phyloP scores from a whole-genome alignment of 768 basidiomycete species.

The Pulveroboletus sp. region DNA sequence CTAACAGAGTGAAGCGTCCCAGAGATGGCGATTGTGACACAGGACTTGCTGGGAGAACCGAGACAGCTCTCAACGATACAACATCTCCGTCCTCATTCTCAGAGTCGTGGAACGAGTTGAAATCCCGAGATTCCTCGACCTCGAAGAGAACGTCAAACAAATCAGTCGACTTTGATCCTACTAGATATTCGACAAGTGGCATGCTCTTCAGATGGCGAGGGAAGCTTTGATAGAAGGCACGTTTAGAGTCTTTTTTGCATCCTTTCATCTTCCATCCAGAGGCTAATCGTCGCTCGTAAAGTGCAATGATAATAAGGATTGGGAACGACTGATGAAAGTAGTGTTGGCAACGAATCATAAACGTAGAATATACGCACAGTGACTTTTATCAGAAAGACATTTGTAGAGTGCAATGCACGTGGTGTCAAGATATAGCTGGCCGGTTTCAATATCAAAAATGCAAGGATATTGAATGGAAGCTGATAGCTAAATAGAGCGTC shows the following conservation, averaged over 20 bases:
- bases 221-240: conserved; percentile 56
- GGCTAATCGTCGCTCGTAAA: conserved; percentile 73
- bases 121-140: conserved; percentile 47
- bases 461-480: conserved; percentile 83
- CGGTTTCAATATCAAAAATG: conserved; percentile 76
- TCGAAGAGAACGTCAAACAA: conserved; percentile 79
- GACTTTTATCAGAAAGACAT: conserved; percentile 80
- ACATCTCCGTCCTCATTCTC: conserved; percentile 37
- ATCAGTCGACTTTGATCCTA: conserved; percentile 64
- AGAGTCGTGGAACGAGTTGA: conserved; percentile 46
- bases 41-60: conserved; percentile 9
- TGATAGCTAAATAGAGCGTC: conserved; percentile 91
- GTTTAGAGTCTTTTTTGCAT: conserved; percentile 47
- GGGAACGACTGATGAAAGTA: conserved; percentile 56
- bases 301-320: conserved; percentile 64
- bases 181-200: conserved; percentile 68
- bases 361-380: conserved; percentile 46
- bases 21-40: conserved; percentile 6
- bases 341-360: background rate
- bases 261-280: conserved; percentile 48
- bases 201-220: conserved; percentile 70
- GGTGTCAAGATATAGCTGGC: conserved; percentile 71
- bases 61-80: conserved; percentile 8
- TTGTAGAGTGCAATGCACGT: conserved; percentile 72
- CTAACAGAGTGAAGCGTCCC: conserved; percentile 2